Percentiles rank a stretch among this genome's conserved stretches.
These are phyloP conservation scores for Fusarium floridanum DNA, from an alignment of 2,329 filamentous ascomycete genomes.

Conservation along the genomic window DNA sequence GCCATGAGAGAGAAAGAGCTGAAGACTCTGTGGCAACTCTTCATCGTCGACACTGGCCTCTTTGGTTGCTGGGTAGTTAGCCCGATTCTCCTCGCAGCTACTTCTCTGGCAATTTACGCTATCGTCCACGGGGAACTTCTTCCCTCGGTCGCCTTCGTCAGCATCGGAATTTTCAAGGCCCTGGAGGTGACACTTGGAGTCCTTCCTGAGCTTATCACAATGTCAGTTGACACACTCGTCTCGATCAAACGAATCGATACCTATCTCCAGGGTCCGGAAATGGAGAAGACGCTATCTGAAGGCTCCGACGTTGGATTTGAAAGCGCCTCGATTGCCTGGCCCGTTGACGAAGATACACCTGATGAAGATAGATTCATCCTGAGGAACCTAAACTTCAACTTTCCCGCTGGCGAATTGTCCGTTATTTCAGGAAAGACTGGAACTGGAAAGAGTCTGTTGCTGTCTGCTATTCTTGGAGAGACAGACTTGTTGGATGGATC, in stretches of 20 bases:
- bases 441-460: constrained; percentile 80
- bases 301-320: constrained; percentile 74
- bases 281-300: constrained; percentile 65
- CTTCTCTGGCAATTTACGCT: constrained; percentile 78
- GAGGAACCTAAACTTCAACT: constrained; percentile 72
- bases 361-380: constrained; percentile 74
- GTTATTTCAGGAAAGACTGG: constrained; percentile 84
- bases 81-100: constrained; percentile 79
- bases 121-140: constrained; percentile 71
- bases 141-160: constrained; percentile 83
- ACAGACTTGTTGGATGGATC: constrained; percentile 75
- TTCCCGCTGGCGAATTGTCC: constrained; percentile 77
- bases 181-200: constrained; percentile 79
- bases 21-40: constrained; percentile 74
- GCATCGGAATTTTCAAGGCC: constrained; percentile 79
- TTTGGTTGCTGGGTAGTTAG: constrained; percentile 79
- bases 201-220: constrained; percentile 79
- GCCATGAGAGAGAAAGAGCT: constrained; percentile 75
- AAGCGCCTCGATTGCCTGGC: constrained; percentile 79
- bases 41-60: constrained; percentile 72
- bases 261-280: constrained; percentile 77
- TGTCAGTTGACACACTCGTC: constrained; percentile 79
- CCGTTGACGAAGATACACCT: constrained; percentile 71
- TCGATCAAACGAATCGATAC: constrained; percentile 78
- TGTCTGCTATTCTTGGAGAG: constrained; percentile 81